phyloP scores from a whole-genome alignment of 495 filamentous ascomycete species.

The Tirmania nivea region DNA sequence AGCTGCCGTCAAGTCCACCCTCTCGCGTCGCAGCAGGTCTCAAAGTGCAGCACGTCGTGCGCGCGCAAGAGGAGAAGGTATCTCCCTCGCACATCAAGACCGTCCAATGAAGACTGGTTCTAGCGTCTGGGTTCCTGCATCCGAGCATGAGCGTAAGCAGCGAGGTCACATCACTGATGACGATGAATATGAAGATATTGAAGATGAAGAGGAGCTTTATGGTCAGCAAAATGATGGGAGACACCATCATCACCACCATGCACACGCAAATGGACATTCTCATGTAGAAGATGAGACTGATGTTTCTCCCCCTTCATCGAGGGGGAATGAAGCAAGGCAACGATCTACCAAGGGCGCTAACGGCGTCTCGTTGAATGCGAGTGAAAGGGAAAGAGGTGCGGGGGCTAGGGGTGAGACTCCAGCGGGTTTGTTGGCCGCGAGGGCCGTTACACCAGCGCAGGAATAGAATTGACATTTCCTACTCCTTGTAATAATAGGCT shows the following conservation, averaged over 20 bases:
- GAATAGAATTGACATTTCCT: not conserved
- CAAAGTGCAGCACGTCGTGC: slow-evolving; percentile 56
- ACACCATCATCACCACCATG: slow-evolving; percentile 6
- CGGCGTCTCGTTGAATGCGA: not conserved
- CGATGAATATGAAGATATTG: slow-evolving; percentile 32
- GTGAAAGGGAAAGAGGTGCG: not conserved
- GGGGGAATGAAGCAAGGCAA: not conserved
- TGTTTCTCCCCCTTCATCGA: not conserved
- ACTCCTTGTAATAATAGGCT: not conserved
- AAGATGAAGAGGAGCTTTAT: slow-evolving; percentile 26
- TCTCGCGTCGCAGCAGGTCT: slow-evolving; percentile 56
- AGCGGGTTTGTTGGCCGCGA: not conserved
- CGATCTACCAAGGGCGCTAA: not conserved
- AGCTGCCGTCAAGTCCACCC: slow-evolving; percentile 63
- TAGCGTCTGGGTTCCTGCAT: slow-evolving; percentile 58
- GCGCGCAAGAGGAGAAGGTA: slow-evolving; percentile 40
- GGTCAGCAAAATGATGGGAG: slow-evolving; percentile 26
- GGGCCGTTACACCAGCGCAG: not conserved
- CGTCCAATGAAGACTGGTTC: slow-evolving; percentile 63
- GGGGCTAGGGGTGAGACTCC: not conserved
- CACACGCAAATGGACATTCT: not conserved
- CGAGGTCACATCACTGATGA: slow-evolving; percentile 27
- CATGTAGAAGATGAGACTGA: not conserved
- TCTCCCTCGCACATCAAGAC: slow-evolving; percentile 73
- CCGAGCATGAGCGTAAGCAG: slow-evolving; percentile 38